Evolutionary conservation across 106 monocot genomes (phyloP).

Genomic region (Allium sativum): DNA sequence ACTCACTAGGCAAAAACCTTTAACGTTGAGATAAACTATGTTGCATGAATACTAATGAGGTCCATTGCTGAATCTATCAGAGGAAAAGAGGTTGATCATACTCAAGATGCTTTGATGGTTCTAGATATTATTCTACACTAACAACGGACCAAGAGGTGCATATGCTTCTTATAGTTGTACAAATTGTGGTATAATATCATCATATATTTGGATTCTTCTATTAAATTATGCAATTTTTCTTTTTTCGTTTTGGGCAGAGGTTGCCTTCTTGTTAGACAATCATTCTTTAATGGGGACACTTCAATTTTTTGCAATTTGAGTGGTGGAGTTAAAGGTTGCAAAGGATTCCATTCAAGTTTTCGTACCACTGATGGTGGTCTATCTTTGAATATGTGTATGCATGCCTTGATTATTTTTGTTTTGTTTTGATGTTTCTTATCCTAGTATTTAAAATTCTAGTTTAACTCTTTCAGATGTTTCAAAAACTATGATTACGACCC

Average conservation of each 20-base stretch:
- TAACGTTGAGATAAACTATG: constrained; percentile 46
- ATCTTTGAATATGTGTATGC: constrained; percentile 76
- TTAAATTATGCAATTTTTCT: too few species aligned
- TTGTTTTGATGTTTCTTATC: neutral
- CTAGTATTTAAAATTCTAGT: neutral
- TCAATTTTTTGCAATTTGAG: constrained; percentile 43
- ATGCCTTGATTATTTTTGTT: neutral
- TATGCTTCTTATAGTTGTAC: neutral
- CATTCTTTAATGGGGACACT: constrained; percentile 47
- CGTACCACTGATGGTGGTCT: constrained; percentile 46
- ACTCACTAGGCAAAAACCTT: constrained; percentile 27
- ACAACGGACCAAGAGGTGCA: constrained; percentile 59
- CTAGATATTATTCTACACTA: constrained; percentile 70
- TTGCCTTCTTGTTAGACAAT: constrained; percentile 63
- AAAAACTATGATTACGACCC: constrained; percentile 57
- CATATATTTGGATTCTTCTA: too few species aligned
- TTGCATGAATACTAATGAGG: constrained; percentile 39
- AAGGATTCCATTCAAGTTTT: constrained; percentile 68
- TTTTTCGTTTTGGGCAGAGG: constrained; percentile 41
- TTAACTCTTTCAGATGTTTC: constrained; percentile 56
- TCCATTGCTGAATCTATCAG: constrained; percentile 27
- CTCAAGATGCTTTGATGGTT: constrained; percentile 56
- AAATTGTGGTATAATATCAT: too few species aligned
- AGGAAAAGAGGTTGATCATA: constrained; percentile 29
- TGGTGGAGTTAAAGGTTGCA: constrained; percentile 65